These are phyloP conservation scores for Rosa persica DNA, from an alignment of 306 rosid species.

Conservation along the genomic window DNA sequence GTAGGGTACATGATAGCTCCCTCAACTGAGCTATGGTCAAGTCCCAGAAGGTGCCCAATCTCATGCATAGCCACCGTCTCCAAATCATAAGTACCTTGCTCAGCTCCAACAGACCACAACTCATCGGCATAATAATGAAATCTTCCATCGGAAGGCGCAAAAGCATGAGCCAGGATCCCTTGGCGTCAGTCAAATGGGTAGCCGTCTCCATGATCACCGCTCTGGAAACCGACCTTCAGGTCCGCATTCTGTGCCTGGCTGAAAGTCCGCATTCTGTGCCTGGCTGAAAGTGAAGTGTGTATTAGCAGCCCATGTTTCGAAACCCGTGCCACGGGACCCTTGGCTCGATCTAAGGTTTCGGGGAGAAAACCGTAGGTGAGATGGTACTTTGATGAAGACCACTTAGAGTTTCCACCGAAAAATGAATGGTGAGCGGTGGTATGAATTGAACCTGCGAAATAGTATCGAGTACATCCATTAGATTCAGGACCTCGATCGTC, in stretches of 20 bases:
- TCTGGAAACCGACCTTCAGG: constrained; percentile 16
- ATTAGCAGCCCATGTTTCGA: constrained; percentile 27
- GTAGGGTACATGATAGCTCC: constrained; percentile 34
- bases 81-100: constrained; percentile 8
- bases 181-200: background rate
- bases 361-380: background rate
- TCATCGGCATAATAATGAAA: constrained; percentile 37
- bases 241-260: background rate
- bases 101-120: constrained; percentile 14
- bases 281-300: constrained; percentile 21
- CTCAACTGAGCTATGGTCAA: constrained; percentile 26
- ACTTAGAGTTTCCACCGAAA: constrained; percentile 9
- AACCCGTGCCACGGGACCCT: constrained; percentile 15
- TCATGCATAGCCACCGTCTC: constrained; percentile 40
- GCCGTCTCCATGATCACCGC: constrained; percentile 35
- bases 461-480: no score
- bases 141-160: constrained; percentile 34
- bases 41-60: constrained; percentile 38
- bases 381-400: constrained; percentile 23
- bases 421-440: constrained; percentile 21
- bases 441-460: background rate
- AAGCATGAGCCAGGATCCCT: constrained; percentile 28
- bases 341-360: background rate
- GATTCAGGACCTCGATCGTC: no score
- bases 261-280: background rate